Conservation (phyloP, 2,329 filamentous ascomycete species). For the Ascochyta viciae-villosae region DNA sequence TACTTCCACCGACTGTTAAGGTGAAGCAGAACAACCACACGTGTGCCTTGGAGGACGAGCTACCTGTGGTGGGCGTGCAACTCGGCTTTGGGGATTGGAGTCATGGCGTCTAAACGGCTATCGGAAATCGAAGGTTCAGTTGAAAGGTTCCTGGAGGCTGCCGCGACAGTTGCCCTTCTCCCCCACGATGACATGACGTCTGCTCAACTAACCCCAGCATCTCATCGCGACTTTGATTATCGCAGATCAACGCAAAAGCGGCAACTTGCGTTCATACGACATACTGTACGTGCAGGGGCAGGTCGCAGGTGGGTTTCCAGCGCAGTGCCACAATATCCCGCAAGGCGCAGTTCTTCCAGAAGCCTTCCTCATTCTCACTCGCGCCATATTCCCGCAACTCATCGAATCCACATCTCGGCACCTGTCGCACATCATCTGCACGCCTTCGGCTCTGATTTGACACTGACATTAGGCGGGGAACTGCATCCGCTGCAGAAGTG, state of each 20-base stretch:
- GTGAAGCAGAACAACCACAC: neutral
- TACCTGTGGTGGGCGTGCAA: neutral
- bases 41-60: neutral
- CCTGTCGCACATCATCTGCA: slow-evolving; percentile 5
- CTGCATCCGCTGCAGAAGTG: slow-evolving; percentile 4
- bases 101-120: slow-evolving; percentile 13
- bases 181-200: slow-evolving; percentile 8
- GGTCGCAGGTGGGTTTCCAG: neutral
- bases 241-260: neutral
- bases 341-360: slow-evolving; percentile 23
- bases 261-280: slow-evolving; percentile 10
- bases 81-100: neutral
- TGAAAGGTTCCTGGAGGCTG: neutral
- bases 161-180: slow-evolving; percentile 6
- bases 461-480: slow-evolving; percentile 10
- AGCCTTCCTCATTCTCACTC: slow-evolving; percentile 20
- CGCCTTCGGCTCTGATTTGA: slow-evolving; percentile 4
- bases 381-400: slow-evolving; percentile 13
- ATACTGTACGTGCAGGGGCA: neutral
- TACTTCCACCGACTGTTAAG: neutral
- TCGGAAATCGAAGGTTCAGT: slow-evolving; percentile 12
- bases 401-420: slow-evolving; percentile 4
- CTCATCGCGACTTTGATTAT: neutral
- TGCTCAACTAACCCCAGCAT: neutral
- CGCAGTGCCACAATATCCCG: slow-evolving; percentile 9